These are phyloP conservation scores for Trebouxiophyceae sp. DNA, from an alignment of 163 green algal species.

Conservation along the genomic window DNA sequence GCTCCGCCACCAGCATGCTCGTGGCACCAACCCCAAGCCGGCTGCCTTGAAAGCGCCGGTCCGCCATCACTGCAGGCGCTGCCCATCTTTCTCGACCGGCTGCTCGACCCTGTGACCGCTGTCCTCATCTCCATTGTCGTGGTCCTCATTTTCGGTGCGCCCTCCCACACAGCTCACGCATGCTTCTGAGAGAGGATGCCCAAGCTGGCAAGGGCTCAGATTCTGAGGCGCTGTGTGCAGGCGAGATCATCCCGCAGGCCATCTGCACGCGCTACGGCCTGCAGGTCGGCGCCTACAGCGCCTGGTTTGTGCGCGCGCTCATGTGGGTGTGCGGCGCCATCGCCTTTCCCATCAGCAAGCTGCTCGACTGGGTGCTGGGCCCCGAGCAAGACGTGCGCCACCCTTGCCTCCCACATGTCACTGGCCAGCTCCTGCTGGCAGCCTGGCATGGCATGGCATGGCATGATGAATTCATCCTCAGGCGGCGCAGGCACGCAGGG, in stretches of 20 bases:
- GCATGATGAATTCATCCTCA: no score
- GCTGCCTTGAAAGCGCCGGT: not conserved
- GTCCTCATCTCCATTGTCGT: constrained; percentile 45
- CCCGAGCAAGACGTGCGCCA: constrained; percentile 22
- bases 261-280: constrained; percentile 86
- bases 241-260: constrained; percentile 46
- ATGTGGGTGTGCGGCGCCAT: constrained; percentile 65
- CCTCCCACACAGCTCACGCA: no score
- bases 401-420: no score
- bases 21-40: no score
- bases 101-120: constrained; percentile 73
- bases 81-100: constrained; percentile 81
- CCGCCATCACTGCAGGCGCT: constrained; percentile 53
- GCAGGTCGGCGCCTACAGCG: constrained; percentile 64
- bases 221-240: no score
- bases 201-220: no score
- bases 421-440: no score
- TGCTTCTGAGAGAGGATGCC: no score
- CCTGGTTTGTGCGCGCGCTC: constrained; percentile 73
- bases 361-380: constrained; percentile 14
- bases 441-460: no score
- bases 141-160: not conserved
- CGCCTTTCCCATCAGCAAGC: constrained; percentile 32
- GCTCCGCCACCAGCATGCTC: no score
- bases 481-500: no score